Evolutionary conservation across 2,329 filamentous ascomycete species (phyloP).

Genomic region (Fusarium compactum): DNA sequence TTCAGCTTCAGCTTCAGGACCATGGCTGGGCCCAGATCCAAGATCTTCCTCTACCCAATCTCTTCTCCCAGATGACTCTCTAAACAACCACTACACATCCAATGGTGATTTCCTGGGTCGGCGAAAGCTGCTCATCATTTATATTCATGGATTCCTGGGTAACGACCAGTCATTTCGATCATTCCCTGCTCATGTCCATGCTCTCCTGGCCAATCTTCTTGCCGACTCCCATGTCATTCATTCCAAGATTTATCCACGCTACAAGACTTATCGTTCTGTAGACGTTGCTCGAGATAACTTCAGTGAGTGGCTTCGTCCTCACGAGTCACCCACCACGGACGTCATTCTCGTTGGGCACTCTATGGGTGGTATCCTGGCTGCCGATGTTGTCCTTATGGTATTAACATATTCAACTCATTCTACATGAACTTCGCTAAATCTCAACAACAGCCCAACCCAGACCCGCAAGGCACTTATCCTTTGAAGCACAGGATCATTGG

Average conservation of each 20-base stretch:
- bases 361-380: slow-evolving; percentile 87
- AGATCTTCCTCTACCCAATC: slow-evolving; percentile 64
- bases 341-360: slow-evolving; percentile 88
- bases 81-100: slow-evolving; percentile 8
- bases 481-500: slow-evolving; percentile 84
- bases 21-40: slow-evolving; percentile 55
- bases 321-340: slow-evolving; percentile 80
- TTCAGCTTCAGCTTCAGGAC: slow-evolving; percentile 6
- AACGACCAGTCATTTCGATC: slow-evolving; percentile 88
- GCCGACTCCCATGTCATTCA: slow-evolving; percentile 82
- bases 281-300: slow-evolving; percentile 84
- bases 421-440: slow-evolving; percentile 1
- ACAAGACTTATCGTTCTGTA: slow-evolving; percentile 79
- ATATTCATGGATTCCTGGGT: slow-evolving; percentile 92
- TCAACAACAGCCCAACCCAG: slow-evolving; percentile 48
- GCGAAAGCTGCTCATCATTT: slow-evolving; percentile 78
- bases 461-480: slow-evolving; percentile 52
- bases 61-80: slow-evolving; percentile 48
- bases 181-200: slow-evolving; percentile 89
- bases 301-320: slow-evolving; percentile 82
- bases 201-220: slow-evolving; percentile 74
- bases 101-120: slow-evolving; percentile 45
- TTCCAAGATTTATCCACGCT: slow-evolving; percentile 86
- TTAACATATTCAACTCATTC: slow-evolving; percentile 26
- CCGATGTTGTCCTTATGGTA: slow-evolving; percentile 79